Base-by-base conservation (phyloP, 2,329 filamentous ascomycete species). In the Mariannaea elegans region DNA sequence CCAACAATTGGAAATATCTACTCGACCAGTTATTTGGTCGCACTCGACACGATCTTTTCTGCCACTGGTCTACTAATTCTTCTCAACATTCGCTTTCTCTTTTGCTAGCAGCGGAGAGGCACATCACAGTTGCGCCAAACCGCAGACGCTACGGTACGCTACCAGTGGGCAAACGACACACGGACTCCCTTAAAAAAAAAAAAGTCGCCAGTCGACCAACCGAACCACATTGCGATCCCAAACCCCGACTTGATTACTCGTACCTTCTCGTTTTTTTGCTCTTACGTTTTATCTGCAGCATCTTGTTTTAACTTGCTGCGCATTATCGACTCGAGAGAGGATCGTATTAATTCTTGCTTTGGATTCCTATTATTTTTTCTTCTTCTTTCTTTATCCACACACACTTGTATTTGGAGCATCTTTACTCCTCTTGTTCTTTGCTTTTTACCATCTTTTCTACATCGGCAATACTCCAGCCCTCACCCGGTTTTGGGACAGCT, bases 171-270 rank as follows among this genome's bases (percentile, higher is more conserved):
- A 69, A 41, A 23, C 65, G 63, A 69, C 68, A 69, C 66, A 54
- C 66, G 66, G 66, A 60, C 66, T 63, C 67, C 63, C 48, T 62
- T 57, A 6, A 9, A 9, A 27, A 69, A 6, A 9, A 9, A 27
- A 69, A 60, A 64, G 63, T 62, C 63, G 62, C 63, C 62, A 68
- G 66, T 65, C 62, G 64, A 69, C 64, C 63, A 51, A 49, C 63
- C 53, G 60, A 69, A 61, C 60, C 66, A 54, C 67, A 54, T 60
- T 58, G 56, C 57, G 62, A 61, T 21, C 12, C 18, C 38, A 41
- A 19, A 7, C 41, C 34, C 55, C 64, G 41, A 39, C 54, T 23
- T 57, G 39, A 46, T 54, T 54, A 39, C 51, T 38, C 31, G 19
- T 51, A 23, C 54, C 47, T 27, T 7, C 14, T 27, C n/a, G 19